A percentile compares a stretch with the other conserved stretches of the same genome.
Evolutionary conservation across 2,329 filamentous ascomycete species (phyloP).

Genomic region (Diaporthe nobilis): DNA sequence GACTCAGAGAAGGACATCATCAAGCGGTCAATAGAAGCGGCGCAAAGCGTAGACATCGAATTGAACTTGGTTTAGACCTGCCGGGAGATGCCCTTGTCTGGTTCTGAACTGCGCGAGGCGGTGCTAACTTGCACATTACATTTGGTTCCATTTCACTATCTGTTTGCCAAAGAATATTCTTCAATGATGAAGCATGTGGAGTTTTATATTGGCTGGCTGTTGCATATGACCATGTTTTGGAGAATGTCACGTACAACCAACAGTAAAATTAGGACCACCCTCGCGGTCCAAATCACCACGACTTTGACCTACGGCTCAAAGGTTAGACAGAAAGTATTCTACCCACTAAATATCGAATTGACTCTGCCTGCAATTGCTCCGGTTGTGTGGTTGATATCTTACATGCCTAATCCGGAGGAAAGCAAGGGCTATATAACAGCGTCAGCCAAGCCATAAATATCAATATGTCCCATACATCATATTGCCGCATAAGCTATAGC

Average conservation of each 20-base stretch:
- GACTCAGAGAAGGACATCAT: not conserved
- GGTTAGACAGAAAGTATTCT: not conserved
- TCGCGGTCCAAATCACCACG: not conserved
- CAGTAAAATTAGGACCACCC: not conserved
- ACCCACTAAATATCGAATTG: fast-evolving
- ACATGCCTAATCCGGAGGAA: not conserved
- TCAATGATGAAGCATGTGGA: not conserved
- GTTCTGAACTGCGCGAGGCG: not conserved
- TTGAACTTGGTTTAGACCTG: not conserved
- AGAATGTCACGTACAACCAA: not conserved
- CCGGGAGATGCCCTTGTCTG: not conserved
- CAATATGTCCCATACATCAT: not conserved
- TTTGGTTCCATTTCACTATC: not conserved
- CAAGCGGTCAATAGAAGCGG: not conserved
- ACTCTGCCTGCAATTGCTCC: not conserved
- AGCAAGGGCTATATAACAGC: not conserved
- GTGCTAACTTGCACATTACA: fast-evolving
- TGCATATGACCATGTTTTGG: not conserved
- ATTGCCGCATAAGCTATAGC: not conserved
- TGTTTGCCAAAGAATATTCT: no score
- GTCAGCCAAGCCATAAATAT: not conserved
- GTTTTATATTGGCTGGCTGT: not conserved
- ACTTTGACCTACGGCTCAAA: not conserved
- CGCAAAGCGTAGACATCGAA: not conserved
- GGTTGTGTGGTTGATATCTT: no score